Evolutionary conservation across 202 grass and related monocot species (phyloP).

Genomic region (Setaria viridis): DNA sequence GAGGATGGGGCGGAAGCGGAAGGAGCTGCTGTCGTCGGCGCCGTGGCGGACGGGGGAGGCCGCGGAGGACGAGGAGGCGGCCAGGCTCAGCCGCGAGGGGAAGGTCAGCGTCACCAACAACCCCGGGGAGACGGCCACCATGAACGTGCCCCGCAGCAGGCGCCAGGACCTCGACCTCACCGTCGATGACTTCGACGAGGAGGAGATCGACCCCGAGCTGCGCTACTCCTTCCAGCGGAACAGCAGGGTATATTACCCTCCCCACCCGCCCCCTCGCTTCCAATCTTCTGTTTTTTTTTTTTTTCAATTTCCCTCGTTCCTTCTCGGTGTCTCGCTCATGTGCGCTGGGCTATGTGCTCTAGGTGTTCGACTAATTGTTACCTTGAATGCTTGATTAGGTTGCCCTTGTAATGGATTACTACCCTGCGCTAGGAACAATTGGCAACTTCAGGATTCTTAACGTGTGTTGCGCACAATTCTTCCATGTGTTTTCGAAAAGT

Average conservation of each 20-base stretch:
- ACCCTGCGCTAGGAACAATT: neutral
- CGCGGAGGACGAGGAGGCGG: conserved; percentile 61
- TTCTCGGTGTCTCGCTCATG: neutral
- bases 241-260: conserved; percentile 54
- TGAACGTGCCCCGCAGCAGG: conserved; percentile 74
- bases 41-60: conserved; percentile 92
- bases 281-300: neutral
- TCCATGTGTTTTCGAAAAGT: neutral
- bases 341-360: neutral
- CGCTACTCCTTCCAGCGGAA: conserved; percentile 97
- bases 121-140: conserved; percentile 80
- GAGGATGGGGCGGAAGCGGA: conserved; percentile 78
- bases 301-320: neutral
- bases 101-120: conserved; percentile 86
- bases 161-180: conserved; percentile 53
- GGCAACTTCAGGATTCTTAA: neutral
- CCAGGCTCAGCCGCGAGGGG: conserved; percentile 68
- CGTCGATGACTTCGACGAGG: conserved; percentile 72
- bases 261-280: neutral
- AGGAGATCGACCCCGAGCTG: conserved; percentile 90
- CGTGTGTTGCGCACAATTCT: neutral
- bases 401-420: neutral
- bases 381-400: neutral
- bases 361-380: neutral
- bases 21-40: conserved; percentile 92